Evolutionary conservation across 2,329 filamentous ascomycete species (phyloP).

Genomic region (Penicillium sp.): DNA sequence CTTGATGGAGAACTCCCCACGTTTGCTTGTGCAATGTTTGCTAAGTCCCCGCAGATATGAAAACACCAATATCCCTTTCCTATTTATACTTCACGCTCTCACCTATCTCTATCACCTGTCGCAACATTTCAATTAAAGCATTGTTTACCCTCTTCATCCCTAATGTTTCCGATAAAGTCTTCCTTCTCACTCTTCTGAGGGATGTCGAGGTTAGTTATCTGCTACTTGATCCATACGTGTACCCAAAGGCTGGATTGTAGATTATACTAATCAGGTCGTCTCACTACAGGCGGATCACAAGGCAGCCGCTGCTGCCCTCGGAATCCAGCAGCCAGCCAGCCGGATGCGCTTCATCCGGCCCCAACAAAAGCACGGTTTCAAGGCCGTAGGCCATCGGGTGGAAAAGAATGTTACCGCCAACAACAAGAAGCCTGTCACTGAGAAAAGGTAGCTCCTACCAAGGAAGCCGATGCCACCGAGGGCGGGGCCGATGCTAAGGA

Average conservation of each 20-base stretch:
- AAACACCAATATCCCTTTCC: not conserved
- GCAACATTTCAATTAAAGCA: too few relatives aligned
- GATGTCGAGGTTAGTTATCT: not conserved
- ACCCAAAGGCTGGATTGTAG: not conserved
- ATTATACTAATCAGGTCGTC: not conserved
- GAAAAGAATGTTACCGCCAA: too few relatives aligned
- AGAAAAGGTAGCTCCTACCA: not conserved
- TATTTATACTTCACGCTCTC: not conserved
- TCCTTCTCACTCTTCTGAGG: fast-evolving
- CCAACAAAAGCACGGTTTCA: fast-evolving
- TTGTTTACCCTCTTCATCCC: too few relatives aligned
- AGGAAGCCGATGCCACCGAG: not conserved
- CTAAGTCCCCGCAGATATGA: not conserved
- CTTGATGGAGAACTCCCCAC: not conserved
- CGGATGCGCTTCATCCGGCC: not conserved
- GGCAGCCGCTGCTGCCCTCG: fast-evolving
- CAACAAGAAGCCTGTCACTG: too few relatives aligned
- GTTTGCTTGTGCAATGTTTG: not conserved
- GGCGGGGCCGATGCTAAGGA: not conserved
- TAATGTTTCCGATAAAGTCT: not conserved
- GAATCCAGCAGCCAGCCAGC: fast-evolving
- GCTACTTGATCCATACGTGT: not conserved
- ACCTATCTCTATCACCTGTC: not conserved
- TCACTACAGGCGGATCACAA: not conserved
- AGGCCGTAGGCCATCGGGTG: too few relatives aligned